Base-by-base conservation (phyloP, 2,329 filamentous ascomycete genomes). In the Scedosporium apiospermum region DNA sequence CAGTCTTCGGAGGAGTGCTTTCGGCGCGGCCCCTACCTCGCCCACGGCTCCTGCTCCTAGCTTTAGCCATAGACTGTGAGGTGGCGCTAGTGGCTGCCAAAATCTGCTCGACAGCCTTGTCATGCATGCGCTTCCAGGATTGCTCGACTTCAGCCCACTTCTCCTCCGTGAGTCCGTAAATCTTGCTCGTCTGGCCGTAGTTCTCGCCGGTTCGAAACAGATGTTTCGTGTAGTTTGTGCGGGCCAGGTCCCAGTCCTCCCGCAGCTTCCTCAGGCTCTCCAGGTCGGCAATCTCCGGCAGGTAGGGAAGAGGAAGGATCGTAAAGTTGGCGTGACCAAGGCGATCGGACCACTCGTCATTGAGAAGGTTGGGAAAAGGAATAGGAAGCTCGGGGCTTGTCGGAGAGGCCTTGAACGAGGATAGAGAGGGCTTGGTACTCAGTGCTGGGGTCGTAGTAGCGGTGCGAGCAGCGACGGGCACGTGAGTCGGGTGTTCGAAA, bases 261-360 rank as follows among this genome's bases (percentile, higher is more conserved):
- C 89, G 86, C 60, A 96, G 80, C 69, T 86, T 82, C 41, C 82
- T 82, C 27, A 85, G 74, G 1, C 78, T 72, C 4, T 83, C 80
- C 9, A 87, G 70, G 66, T 88, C 85, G 65, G 84, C 84, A 2
- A 71, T 71, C 16, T 86, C 81, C 0, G 91, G 88, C 7, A 84
- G 74, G 70, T 96, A 96, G 0, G 93, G 93, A 71, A 88, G 84
- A 0, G 93, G 93, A 23, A 84, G 78, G 68, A 98, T 96, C 68
- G 85, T 93, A 73, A 96, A 97, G 77, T 98, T 96, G 66, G 93
- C 93, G 72, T 98, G 93, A 30, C 93, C 93, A 14, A 98, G 84
- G 63, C 86, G 86, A 70, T 88, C 85, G 1, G 90, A 88, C 93
- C 93, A 97, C 67, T 88, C 86, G 71, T 96, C 91, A 59, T 86